Evolutionary conservation across 1,139 yeast species (phyloP).

Genomic region (Lodderomyces pseudojiufengensis): DNA sequence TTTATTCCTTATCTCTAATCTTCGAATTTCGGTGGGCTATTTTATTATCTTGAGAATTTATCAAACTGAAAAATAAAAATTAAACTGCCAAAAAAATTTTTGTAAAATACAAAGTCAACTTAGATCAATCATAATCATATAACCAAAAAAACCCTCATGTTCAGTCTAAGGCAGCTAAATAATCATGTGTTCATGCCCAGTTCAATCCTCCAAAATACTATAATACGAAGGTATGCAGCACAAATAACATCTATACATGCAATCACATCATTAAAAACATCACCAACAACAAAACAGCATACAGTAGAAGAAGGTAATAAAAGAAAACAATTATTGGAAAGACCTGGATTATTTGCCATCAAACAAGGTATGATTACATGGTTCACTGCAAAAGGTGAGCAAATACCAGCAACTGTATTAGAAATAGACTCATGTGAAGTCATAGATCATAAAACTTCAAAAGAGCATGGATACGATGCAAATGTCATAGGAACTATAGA

Average conservation of each 20-base stretch:
- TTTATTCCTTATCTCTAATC: background rate
- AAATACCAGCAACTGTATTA: slow-evolving; percentile 76
- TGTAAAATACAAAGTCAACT: too few relatives aligned
- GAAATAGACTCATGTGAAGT: slow-evolving; percentile 91
- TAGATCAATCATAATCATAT: too few relatives aligned
- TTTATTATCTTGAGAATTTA: slow-evolving; percentile 1
- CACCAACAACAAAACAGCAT: slow-evolving; percentile 47
- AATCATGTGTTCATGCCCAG: background rate
- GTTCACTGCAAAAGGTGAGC: slow-evolving; percentile 66
- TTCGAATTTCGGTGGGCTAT: too few relatives aligned
- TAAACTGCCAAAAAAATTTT: background rate
- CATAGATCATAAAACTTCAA: slow-evolving; percentile 61
- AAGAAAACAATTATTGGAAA: slow-evolving; percentile 63
- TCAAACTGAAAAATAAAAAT: background rate
- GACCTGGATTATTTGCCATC: slow-evolving; percentile 82
- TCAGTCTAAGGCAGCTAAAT: slow-evolving; percentile 3
- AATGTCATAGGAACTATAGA: slow-evolving; percentile 87
- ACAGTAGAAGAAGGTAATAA: slow-evolving; percentile 54
- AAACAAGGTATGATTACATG: slow-evolving; percentile 91
- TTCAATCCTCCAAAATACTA: slow-evolving; percentile 10
- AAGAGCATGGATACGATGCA: slow-evolving; percentile 74
- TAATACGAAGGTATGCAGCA: slow-evolving; percentile 32
- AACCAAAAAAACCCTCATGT: slow-evolving; percentile 7
- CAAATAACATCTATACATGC: slow-evolving; percentile 53
- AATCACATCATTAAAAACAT: slow-evolving; percentile 44